Base-by-base conservation (phyloP, 176 grass and related monocot genomes). In the Leersia perrieri region DNA sequence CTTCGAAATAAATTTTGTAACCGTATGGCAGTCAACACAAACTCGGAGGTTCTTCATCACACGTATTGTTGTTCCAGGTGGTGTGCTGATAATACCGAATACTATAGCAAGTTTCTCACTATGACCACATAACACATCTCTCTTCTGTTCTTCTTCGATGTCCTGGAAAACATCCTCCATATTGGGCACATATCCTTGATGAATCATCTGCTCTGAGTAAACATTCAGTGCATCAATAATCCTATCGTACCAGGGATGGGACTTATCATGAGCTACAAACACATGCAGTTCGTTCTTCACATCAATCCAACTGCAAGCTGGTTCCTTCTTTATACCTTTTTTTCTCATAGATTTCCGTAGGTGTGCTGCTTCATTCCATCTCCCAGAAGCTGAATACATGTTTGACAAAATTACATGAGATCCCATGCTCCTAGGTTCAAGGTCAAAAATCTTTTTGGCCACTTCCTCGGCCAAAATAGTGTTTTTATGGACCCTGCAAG, bases 301-400 rank as follows among this genome's bases (percentile, higher is more conserved):
- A 81, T 94, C 92, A 60, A 94, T 91, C 92, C 92, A 94, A 72
- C 92, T 94, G 78, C 86, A 94, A 81, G 88, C 92, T 33, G 88
- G 88, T 66, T 87, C 88, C 83, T 94, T 94, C 80, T 77, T 89
- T 79, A 91, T 81, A 31, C 92, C 80, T 34, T 91, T 94, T 13
- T 84, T 82, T 82, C 87, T 91, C 83, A 91, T 88, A 26, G 86
- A 79, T 82, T 64, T 86, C 29, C 92, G 28, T 66, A 94, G 68
- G 44, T 74, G 74, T 16, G 83, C 88, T 44, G 83, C 92, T 86
- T 91, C 92, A 77, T 72, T 84, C 92, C 92, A 94, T 86, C 85
- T 91, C 33, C 92, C 83, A 7, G 88, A 82, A 81, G 86, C 73
- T 27, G 92, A 94, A 74, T 94, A 94, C 10, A 88, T 83, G 27